A percentile compares a stretch with the other conserved stretches of the same genome.
phyloP scores from a whole-genome alignment of 305 asterid species.

The Fraxinus velutina region DNA sequence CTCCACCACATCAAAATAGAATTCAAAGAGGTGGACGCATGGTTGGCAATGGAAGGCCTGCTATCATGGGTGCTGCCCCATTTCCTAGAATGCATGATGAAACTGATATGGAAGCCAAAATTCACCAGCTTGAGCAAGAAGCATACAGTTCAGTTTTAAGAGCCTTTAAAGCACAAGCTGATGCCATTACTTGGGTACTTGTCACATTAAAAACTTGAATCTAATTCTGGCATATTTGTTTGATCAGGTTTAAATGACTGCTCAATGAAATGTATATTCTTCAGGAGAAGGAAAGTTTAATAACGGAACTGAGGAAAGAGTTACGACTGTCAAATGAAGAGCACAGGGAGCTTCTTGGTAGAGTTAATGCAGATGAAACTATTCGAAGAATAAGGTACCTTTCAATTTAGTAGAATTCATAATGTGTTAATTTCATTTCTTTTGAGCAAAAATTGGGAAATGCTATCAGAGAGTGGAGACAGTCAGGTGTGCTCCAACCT shows the following conservation, averaged over 20 bases:
- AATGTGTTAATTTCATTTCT: neutral
- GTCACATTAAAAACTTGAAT: slow-evolving; percentile 24
- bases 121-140: slow-evolving; percentile 88
- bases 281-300: slow-evolving; percentile 83
- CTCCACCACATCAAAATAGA: slow-evolving; percentile 75
- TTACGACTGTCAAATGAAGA: slow-evolving; percentile 77
- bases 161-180: slow-evolving; percentile 94
- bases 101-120: slow-evolving; percentile 65
- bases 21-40: slow-evolving; percentile 61
- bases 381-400: slow-evolving; percentile 63
- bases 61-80: slow-evolving; percentile 49
- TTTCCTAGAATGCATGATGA: slow-evolving; percentile 50
- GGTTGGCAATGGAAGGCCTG: slow-evolving; percentile 66
- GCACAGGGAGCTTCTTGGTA: slow-evolving; percentile 68
- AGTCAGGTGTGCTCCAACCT: slow-evolving; percentile 47
- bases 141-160: slow-evolving; percentile 83
- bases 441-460: slow-evolving; percentile 15
- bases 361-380: slow-evolving; percentile 67
- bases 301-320: slow-evolving; percentile 81
- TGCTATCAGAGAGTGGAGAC: slow-evolving; percentile 67
- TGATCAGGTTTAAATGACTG: slow-evolving; percentile 31
- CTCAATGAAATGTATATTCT: slow-evolving; percentile 38
- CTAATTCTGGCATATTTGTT: slow-evolving; percentile 26
- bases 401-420: neutral
- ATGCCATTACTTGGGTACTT: slow-evolving; percentile 85